Base-by-base conservation (phyloP, 2,329 filamentous ascomycete species). In the Boeremia exigua region DNA sequence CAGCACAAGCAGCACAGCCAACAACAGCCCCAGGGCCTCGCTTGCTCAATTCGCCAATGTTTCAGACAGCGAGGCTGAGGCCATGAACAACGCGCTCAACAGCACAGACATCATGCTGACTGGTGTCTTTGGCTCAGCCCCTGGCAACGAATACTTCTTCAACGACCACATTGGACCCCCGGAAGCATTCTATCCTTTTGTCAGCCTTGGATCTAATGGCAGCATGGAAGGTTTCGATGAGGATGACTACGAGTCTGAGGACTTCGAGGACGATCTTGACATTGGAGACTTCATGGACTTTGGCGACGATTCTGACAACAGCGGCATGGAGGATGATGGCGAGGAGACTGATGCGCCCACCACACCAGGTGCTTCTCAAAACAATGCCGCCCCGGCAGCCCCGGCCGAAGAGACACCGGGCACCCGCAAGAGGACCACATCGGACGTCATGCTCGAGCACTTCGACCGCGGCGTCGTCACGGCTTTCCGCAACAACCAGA, bases 81-180 rank as follows among this genome's bases (percentile, higher is more conserved):
- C 71, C 27, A 65, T 73, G 60, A 72, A 65, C 37, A 72, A 71
- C 33, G 61, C 67, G 25, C 56, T 68, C 32, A 62, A 59, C 32
- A 61, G 61, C 15, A 86, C 87, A 52, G 89, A 91, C 56, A 82
- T 93, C 61, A 92, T 93, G 89, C 86, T 93, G 78, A 88, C 88
- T 44, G 88, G 87, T 64, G 87, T 92, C 77, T 82, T 87, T 50
- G 74, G 74, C 11, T 67, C 69, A 25, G 66, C 67, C 30, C 68
- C 72, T 19, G 77, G 78, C 19, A 81, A 79, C 48, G 78, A 81
- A 38, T 74, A 77, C 50, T 73, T 78, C 23, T 77, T 81, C 33
- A 85, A 84, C 5, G 86, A 90, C 68, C 82, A 86, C n/a, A 81
- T 91, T 67, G 89, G 89, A 1, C 88, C 89, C 2, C 82, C 87